Base-by-base conservation (phyloP, 495 filamentous ascomycete genomes). In the Aspergillus egyptiacus region DNA sequence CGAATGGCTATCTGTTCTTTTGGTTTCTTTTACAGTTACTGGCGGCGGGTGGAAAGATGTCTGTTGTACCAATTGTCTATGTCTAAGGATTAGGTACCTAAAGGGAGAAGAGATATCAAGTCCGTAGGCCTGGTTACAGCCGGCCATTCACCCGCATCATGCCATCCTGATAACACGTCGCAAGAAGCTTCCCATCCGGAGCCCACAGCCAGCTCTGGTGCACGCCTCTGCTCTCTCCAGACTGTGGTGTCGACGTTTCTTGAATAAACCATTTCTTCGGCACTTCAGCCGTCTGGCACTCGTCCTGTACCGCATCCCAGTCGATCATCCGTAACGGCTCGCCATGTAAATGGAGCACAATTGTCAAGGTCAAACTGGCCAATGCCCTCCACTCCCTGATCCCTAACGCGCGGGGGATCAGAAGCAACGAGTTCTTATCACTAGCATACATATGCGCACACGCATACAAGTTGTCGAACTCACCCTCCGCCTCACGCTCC, bases 351-450 rank as follows among this genome's bases (percentile, higher is more conserved):
- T 87, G 83, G 31, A 89, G 69, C 10, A 83, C 73, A 30, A 86
- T 77, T 7, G 69, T 75, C 46, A 85, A 76, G 25, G 72, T 81
- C 35, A 89, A 59, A 46, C 74, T 83, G 5, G 79, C 79, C 59
- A 83, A 81, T 28, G 70, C 74, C 10, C 73, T 57, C 38, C 73
- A 69, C 47, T 68, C 59, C 3, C 73, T 76, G 27, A 80, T 74
- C 0, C 77, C 78, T 6, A 84, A 51, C 5, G 84, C 74, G 30
- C 85, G 80, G 3, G 73, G 70, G 27, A 82, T 70, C 63, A 86
- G 68, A 55, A 84, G 69, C 45, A 87, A 61, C 0, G 81, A 83
- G 59, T 89, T 89, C 32, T 80, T 74, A 56, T 89, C 85, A 22
- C 75, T 77, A 2, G 80, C 75, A 63, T 81, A 87, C 39, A 84